Base-by-base conservation (phyloP, 305 asterid species). In the Solanum hybrid region DNA sequence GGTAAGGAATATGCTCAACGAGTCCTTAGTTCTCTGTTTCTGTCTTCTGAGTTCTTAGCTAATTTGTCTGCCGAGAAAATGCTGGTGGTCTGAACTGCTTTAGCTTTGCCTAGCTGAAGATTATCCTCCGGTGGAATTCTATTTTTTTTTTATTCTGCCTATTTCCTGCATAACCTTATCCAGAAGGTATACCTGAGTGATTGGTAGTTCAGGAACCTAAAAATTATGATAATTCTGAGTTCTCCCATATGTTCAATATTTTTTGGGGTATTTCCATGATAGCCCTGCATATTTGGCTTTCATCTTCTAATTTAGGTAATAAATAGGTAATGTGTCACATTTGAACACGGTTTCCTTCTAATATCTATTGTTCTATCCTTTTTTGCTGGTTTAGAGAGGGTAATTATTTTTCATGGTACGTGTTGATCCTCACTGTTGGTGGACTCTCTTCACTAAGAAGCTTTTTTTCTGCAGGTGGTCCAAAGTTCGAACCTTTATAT, bases 401-500 rank as follows among this genome's bases (percentile, higher is more conserved):
- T 37, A 51, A 84, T 84, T 29, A 31, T 51, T 84, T 31, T 45
- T 51, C n/a, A 31, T 12, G 88, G 75, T 32, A 20, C 1, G n/a
- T 6, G 73, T 83, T 41, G 87, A 51, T 84, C 76, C 9, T 51
- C 41, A 29, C 14, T 34, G 31, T 57, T 57, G 88, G 77, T 57
- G 41, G 45, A 51, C 41, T 57, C 17, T 11, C 73, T 45, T 94
- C 73, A 90, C 36, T n/a, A 87, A 38, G n/a, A 75, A 77, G 72
- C 26, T 39, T 89, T 78, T 70, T 61, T 86, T 76, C 57, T 91
- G 90, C 95, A 97, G 99, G 99, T 89, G 99, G 99, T 77, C 99
- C 99, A 9, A 98, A 98, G 95, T 98, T 98, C 88, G 99, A 98
- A 93, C 99, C 99, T 75, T 92, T 98, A 92, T 98, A 97, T 93